Percentiles rank a stretch among this genome's conserved stretches.
These are phyloP conservation scores for Diaporthe longicolla DNA, from an alignment of 2,329 filamentous ascomycete species.

Conservation along the genomic window DNA sequence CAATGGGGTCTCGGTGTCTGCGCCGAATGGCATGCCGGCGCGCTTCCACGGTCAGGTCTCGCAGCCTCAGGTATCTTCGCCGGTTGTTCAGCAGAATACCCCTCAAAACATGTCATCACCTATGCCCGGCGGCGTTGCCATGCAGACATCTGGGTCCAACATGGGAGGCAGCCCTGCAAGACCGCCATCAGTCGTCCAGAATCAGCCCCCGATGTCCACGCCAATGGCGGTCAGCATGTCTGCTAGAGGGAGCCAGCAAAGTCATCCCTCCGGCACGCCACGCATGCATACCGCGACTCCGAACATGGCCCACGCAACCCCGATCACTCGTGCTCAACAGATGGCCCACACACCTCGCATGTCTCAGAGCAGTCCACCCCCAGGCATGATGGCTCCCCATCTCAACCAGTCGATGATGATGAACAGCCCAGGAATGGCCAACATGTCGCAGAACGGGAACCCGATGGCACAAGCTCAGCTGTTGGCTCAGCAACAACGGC, in stretches of 20 bases:
- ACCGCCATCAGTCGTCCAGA: constrained; percentile 76
- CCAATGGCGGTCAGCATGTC: constrained; percentile 76
- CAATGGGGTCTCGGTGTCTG: constrained; percentile 54
- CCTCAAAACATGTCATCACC: constrained; percentile 77
- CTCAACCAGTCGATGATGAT: constrained; percentile 69
- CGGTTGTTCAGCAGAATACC: constrained; percentile 73
- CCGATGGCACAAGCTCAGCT: constrained; percentile 53
- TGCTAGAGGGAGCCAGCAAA: constrained; percentile 75
- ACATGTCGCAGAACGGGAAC: constrained; percentile 57
- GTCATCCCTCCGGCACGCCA: constrained; percentile 74
- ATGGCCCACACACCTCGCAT: constrained; percentile 72
- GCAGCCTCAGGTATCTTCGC: constrained; percentile 77
- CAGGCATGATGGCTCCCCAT: constrained; percentile 71
- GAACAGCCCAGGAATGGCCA: constrained; percentile 60
- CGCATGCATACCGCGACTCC: constrained; percentile 74
- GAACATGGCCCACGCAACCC: constrained; percentile 72
- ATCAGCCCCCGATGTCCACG: constrained; percentile 68
- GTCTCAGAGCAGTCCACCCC: constrained; percentile 73
- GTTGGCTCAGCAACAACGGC: constrained; percentile 62
- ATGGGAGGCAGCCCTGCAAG: constrained; percentile 78
- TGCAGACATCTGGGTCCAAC: constrained; percentile 76
- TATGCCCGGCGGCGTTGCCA: constrained; percentile 72
- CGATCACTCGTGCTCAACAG: constrained; percentile 63
- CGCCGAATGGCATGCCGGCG: constrained; percentile 53
- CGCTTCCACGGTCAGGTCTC: constrained; percentile 70